Conservation (phyloP, 192 early-diverging fungal genomes). For the Rhizoclosmatium sp. region DNA sequence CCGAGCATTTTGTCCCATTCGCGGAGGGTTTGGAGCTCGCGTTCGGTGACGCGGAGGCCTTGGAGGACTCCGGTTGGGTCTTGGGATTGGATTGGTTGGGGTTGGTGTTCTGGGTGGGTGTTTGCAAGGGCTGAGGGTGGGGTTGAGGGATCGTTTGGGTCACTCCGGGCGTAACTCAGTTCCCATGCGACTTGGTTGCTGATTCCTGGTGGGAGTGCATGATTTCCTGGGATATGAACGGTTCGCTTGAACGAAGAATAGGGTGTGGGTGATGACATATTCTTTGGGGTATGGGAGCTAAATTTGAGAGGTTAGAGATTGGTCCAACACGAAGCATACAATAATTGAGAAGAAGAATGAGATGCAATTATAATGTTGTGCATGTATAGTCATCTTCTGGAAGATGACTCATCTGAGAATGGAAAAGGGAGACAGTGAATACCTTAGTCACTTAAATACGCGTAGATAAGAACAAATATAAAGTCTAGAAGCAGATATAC, state of each 20-base stretch:
- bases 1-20: constrained; percentile 30
- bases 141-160: constrained; percentile 2
- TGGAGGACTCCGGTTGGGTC: not conserved
- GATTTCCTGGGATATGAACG: constrained; percentile 35
- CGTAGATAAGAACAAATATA: too few relatives aligned
- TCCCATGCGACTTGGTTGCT: constrained; percentile 35
- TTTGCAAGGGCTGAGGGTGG: not conserved
- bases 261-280: not conserved
- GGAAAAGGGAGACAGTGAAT: too few relatives aligned
- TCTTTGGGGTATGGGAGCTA: not conserved
- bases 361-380: too few relatives aligned
- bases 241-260: constrained; percentile 35
- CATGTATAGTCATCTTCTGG: too few relatives aligned
- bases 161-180: constrained; percentile 24
- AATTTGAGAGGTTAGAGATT: too few relatives aligned
- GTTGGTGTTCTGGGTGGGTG: not conserved
- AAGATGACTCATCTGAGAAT: too few relatives aligned
- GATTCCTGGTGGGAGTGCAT: constrained; percentile 37
- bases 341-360: too few relatives aligned
- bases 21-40: constrained; percentile 30
- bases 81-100: not conserved
- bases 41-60: constrained; percentile 12
- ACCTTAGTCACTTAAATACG: too few relatives aligned
- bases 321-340: too few relatives aligned
- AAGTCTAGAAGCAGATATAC: too few relatives aligned